phyloP scores from a whole-genome alignment of 192 early-diverging fungal genomes.

The Entomortierella lignicola region DNA sequence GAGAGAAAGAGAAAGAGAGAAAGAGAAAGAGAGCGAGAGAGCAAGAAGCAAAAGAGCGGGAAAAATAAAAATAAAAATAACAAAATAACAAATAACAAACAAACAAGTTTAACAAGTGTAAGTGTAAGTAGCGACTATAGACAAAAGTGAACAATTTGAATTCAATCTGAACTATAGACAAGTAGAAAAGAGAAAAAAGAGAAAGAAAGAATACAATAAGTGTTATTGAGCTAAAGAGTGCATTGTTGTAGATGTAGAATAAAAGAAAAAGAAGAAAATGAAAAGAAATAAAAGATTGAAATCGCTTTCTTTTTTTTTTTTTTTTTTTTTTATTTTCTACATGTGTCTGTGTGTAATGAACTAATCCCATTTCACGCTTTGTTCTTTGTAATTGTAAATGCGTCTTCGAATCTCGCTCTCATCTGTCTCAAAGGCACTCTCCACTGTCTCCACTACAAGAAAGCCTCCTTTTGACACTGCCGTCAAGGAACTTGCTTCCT shows the following conservation, averaged over 20 bases:
- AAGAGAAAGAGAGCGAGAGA: conserved; percentile 1
- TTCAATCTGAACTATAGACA: too few relatives aligned
- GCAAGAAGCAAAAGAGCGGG: not conserved
- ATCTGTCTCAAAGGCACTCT: conserved; percentile 36
- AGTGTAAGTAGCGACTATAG: too few relatives aligned
- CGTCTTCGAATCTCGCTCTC: conserved; percentile 30
- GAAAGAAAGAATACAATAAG: not conserved
- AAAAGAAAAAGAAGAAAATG: not conserved
- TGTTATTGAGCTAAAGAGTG: not conserved
- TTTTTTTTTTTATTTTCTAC: not conserved
- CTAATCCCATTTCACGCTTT: too few relatives aligned
- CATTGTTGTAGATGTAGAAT: not conserved
- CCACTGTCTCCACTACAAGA: not conserved
- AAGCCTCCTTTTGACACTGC: conserved; percentile 6
- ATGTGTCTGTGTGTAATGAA: too few relatives aligned
- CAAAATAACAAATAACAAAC: conserved; percentile 1
- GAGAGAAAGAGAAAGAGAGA: not conserved
- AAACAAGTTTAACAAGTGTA: too few relatives aligned
- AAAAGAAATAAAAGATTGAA: not conserved
- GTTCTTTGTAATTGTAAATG: conserved; percentile 3
- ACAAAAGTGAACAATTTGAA: too few relatives aligned
- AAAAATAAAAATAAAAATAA: not conserved
- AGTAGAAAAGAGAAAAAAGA: not conserved
- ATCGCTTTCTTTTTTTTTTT: too few relatives aligned
- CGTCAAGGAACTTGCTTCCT: conserved; percentile 40